Evolutionary conservation across 352 stramenopile species (phyloP).

Genomic region (Phytophthora agathidicida): DNA sequence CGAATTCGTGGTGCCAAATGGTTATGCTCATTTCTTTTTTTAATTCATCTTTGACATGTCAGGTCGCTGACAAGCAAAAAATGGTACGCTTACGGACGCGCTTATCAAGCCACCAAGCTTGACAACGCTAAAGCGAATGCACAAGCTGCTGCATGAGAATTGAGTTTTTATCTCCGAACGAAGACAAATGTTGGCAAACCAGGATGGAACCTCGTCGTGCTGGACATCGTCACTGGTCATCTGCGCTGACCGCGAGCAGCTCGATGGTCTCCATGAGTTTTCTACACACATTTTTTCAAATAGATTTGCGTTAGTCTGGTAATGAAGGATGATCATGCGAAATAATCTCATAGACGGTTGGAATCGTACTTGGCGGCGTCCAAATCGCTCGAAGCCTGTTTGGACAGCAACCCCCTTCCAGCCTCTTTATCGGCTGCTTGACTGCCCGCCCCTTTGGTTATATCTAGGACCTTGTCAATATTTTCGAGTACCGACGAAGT

Average conservation of each 20-base stretch:
- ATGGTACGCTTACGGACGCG: constrained; percentile 38
- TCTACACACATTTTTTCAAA: constrained; percentile 31
- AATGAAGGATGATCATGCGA: background rate
- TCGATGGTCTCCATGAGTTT: constrained; percentile 50
- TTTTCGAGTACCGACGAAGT: constrained; percentile 8
- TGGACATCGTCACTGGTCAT: constrained; percentile 6
- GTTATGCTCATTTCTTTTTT: background rate
- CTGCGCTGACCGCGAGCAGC: constrained; percentile 29
- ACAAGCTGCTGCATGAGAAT: constrained; percentile 16
- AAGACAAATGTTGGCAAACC: too few relatives aligned
- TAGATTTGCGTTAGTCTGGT: constrained; percentile 28
- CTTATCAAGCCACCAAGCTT: constrained; percentile 32
- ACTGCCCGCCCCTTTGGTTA: background rate
- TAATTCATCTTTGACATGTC: background rate
- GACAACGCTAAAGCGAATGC: constrained; percentile 16
- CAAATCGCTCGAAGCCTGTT: constrained; percentile 51
- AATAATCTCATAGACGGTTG: constrained; percentile 1
- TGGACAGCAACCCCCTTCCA: constrained; percentile 26
- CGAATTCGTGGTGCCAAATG: background rate
- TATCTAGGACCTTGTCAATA: constrained; percentile 29
- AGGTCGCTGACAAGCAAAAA: constrained; percentile 55
- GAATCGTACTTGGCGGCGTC: constrained; percentile 45
- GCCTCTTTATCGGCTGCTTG: background rate
- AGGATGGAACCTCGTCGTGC: too few relatives aligned
- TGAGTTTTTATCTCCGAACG: background rate